phyloP scores from a whole-genome alignment of 2,329 filamentous ascomycete species.

The Boeremia lycopersici region DNA sequence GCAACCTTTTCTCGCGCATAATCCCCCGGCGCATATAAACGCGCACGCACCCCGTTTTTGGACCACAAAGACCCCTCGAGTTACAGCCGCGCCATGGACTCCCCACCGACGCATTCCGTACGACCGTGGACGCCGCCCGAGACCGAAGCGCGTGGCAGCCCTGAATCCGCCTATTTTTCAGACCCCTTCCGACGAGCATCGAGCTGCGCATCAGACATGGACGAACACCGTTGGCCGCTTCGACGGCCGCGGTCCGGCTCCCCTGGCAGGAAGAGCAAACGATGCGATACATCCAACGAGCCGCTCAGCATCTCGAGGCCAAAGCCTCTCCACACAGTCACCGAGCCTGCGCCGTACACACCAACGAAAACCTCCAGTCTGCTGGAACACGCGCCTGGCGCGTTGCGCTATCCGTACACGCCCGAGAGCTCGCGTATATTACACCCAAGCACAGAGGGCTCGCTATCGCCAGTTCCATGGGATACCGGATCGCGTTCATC shows the following conservation, averaged over 20 bases:
- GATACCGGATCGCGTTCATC: constrained; percentile 25
- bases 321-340: constrained; percentile 22
- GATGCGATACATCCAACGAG: constrained; percentile 22
- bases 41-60: constrained; percentile 7
- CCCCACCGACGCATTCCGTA: constrained; percentile 26
- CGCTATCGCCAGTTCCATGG: constrained; percentile 35
- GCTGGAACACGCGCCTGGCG: constrained; percentile 17
- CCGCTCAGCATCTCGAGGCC: constrained; percentile 19
- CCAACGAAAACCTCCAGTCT: constrained; percentile 26
- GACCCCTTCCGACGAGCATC: constrained; percentile 25
- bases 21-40: constrained; percentile 14
- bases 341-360: constrained; percentile 30
- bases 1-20: constrained; percentile 2
- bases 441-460: constrained; percentile 20
- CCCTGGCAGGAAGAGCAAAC: constrained; percentile 8
- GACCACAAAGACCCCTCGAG: constrained; percentile 15
- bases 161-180: constrained; percentile 29
- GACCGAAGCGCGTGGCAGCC: constrained; percentile 22
- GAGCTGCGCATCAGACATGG: constrained; percentile 15
- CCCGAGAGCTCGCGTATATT: constrained; percentile 38
- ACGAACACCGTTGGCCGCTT: constrained; percentile 19
- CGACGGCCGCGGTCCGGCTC: constrained; percentile 7
- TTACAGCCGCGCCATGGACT: constrained; percentile 26
- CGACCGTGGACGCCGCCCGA: constrained; percentile 44
- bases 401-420: constrained; percentile 40